A percentile compares a stretch with the other conserved stretches of the same genome.
Conservation (phyloP, 345 rosid species). For the Murraya paniculata region DNA sequence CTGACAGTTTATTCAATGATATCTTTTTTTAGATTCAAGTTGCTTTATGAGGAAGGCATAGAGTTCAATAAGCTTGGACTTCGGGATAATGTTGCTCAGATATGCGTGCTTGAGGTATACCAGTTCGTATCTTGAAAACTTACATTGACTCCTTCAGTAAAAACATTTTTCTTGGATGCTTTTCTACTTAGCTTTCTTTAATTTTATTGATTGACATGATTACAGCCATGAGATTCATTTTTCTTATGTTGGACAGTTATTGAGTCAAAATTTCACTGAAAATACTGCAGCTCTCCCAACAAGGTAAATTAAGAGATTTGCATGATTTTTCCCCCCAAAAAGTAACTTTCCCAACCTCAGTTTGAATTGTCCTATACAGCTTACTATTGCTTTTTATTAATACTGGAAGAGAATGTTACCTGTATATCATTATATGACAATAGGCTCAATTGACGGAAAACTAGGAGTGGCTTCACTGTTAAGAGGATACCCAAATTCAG, state of each 20-base stretch:
- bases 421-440: neutral
- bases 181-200: neutral
- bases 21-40: constrained; percentile 68
- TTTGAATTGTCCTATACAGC: neutral
- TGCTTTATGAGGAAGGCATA: constrained; percentile 78
- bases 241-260: constrained; percentile 37
- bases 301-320: constrained; percentile 42
- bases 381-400: neutral
- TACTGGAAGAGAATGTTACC: neutral
- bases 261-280: constrained; percentile 33
- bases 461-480: too few species aligned
- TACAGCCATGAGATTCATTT: neutral
- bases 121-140: neutral
- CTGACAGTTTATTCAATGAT: constrained; percentile 19
- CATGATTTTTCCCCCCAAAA: neutral
- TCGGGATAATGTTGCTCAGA: constrained; percentile 97
- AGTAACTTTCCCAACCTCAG: neutral
- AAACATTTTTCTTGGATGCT: neutral
- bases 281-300: constrained; percentile 28
- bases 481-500: too few species aligned
- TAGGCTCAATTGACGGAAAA: too few species aligned
- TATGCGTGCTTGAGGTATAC: constrained; percentile 87
- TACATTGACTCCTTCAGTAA: neutral
- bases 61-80: constrained; percentile 81
- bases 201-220: neutral